Evolutionary conservation across 139 green algal species (phyloP), one percentile per base, ranked within the genome.

Genomic region (Micromonas commoda): DNA sequence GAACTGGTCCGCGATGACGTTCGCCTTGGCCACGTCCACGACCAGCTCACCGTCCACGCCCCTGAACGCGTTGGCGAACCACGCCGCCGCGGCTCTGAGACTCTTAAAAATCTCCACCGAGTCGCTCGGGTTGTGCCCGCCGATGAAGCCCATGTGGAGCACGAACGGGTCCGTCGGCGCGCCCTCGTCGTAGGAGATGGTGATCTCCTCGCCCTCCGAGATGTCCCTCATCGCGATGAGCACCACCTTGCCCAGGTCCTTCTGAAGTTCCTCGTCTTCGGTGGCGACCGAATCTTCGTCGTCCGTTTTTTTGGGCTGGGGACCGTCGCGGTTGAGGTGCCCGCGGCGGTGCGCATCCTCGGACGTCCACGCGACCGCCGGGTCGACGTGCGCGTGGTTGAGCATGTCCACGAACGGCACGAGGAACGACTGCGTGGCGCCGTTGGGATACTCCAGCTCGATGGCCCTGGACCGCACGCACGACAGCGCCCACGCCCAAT

Each of bases 401-500:
- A 60, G n/a, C 68, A 75, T 75, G 68, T 75, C 68, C 21, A 75
- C 19, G 23, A 61, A 19, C 1, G 68, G 68, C 37, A 39, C 68
- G 20, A 75, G 21, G 19, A 75, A 61, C 9, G 16, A 9, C 45
- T 57, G 45, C 16, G 9, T 57, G 19, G 37, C 24, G 28, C 63
- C 63, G 5, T 16, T 23, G 28, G 21, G 21, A 1, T 75, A 35
- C 37, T 23, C 35, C 16, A 75, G n/a, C 63, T 32, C 63, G 3
- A 70, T 34, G 37, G 68, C 68, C 35, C 68, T 23, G 20, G 26
- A 53, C 3, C 68, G 68, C 35, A 32, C 68, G 68, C 29, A 39
- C 3, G 68, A 38, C 26, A 61, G 37, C 37, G 68, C 68, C 68
- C 68, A 75, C 3, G 35, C 19, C 21, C 31, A 75, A 32, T n/a